These are phyloP conservation scores for Cytauxzoon felis DNA, from an alignment of 169 alveolate genomes.

Conservation along the genomic window DNA sequence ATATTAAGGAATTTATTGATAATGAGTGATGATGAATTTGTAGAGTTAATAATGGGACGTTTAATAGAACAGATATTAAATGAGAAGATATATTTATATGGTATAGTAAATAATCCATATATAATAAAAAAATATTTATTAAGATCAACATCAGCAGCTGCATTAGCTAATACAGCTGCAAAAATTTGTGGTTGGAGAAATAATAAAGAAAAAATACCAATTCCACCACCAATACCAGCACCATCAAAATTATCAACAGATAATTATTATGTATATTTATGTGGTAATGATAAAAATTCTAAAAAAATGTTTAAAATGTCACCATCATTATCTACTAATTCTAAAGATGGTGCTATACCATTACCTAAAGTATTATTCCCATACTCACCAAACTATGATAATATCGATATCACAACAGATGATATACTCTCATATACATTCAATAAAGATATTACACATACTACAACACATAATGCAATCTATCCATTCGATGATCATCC, in stretches of 20 bases:
- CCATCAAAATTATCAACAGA: slow-evolving; percentile 10
- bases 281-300: neutral
- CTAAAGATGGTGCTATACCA: slow-evolving; percentile 8
- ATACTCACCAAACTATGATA: neutral
- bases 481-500: too few species aligned
- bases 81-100: neutral
- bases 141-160: slow-evolving; percentile 5
- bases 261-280: neutral
- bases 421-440: too few species aligned
- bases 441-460: too few species aligned
- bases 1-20: slow-evolving; percentile 14
- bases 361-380: slow-evolving; percentile 12
- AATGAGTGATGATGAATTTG: slow-evolving; percentile 5
- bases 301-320: neutral
- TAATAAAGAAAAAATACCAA: neutral
- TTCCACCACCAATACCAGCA: slow-evolving; percentile 12
- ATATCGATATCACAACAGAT: neutral
- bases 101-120: neutral
- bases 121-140: neutral
- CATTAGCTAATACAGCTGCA: slow-evolving; percentile 6
- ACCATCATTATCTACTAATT: neutral
- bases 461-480: too few species aligned
- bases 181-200: slow-evolving; percentile 8
- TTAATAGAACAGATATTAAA: neutral
- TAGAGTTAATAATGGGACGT: neutral